Percentiles rank a stretch among this genome's conserved stretches.
These are phyloP conservation scores for Pyrenophora seminiperda DNA, from an alignment of 2,329 filamentous ascomycete genomes.

Conservation along the genomic window DNA sequence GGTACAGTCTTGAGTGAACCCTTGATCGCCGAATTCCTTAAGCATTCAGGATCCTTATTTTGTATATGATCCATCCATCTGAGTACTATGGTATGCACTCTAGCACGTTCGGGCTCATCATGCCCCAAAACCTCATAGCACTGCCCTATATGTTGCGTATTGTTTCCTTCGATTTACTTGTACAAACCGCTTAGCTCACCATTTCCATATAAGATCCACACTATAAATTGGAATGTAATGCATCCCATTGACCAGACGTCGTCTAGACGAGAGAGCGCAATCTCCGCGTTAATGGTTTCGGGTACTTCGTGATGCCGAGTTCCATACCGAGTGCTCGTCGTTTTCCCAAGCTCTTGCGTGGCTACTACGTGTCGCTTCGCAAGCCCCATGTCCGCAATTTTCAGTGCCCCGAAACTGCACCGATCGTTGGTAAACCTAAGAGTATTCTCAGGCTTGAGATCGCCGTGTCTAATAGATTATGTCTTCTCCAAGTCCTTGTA, in stretches of 20 bases:
- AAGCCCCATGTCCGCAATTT: slow-evolving; percentile 23
- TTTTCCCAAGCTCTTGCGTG: slow-evolving; percentile 2
- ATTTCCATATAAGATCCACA: slow-evolving; percentile 32
- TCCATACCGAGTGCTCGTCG: slow-evolving; percentile 14
- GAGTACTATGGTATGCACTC: no score
- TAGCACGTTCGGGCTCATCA: no score
- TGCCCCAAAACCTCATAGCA: no score
- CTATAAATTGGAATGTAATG: slow-evolving; percentile 30
- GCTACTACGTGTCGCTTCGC: slow-evolving; percentile 16
- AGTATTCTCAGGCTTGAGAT: slow-evolving; percentile 35
- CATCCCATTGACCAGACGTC: slow-evolving; percentile 38
- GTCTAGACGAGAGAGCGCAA: slow-evolving; percentile 18
- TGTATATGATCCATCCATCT: no score
- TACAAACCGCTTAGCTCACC: no score
- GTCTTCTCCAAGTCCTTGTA: no score
- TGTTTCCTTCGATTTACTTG: no score
- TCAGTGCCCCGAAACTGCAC: slow-evolving; percentile 12
- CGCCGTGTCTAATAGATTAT: slow-evolving; percentile 21
- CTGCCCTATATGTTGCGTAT: no score
- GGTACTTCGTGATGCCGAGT: slow-evolving; percentile 25
- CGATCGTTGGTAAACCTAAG: slow-evolving; percentile 12
- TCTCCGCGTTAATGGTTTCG: slow-evolving; percentile 1
- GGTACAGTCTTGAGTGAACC: no score
- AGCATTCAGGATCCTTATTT: no score
- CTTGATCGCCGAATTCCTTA: no score